Percentiles rank a stretch among this genome's conserved stretches.
phyloP scores from a whole-genome alignment of 805 yeast species.

The Metschnikowia amazonensis region DNA sequence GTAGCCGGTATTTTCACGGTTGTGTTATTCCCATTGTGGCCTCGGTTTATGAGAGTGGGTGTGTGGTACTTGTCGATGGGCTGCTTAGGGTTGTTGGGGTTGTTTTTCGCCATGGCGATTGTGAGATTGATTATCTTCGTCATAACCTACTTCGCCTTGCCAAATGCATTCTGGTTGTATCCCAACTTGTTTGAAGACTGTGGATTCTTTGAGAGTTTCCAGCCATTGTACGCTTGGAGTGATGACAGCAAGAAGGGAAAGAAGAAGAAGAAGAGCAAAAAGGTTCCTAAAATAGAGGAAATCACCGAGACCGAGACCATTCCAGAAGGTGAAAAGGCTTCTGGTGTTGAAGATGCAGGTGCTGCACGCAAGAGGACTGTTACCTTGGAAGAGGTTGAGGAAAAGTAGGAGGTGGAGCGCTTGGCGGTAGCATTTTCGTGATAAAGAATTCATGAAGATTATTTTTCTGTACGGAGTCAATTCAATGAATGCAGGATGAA shows the following conservation, averaged over 20 bases:
- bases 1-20: slow-evolving; percentile 60
- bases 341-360: slow-evolving; percentile 16
- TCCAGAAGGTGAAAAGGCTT: slow-evolving; percentile 15
- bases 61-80: slow-evolving; percentile 88
- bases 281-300: slow-evolving; percentile 10
- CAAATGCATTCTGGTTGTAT: slow-evolving; percentile 90
- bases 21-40: slow-evolving; percentile 93
- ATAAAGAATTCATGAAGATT: not conserved
- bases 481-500: not conserved
- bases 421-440: not conserved
- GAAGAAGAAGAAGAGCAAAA: slow-evolving; percentile 18
- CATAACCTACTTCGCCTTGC: slow-evolving; percentile 52
- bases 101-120: slow-evolving; percentile 74
- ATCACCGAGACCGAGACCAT: slow-evolving; percentile 7
- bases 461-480: not conserved
- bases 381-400: slow-evolving; percentile 41
- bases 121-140: slow-evolving; percentile 69
- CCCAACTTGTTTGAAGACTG: slow-evolving; percentile 96
- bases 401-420: slow-evolving; percentile 13
- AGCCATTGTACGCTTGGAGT: slow-evolving; percentile 85
- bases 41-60: slow-evolving; percentile 78
- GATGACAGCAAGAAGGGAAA: slow-evolving; percentile 32
- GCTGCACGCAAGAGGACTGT: slow-evolving; percentile 31
- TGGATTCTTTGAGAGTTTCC: slow-evolving; percentile 87
- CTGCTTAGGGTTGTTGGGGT: slow-evolving; percentile 65